Evolutionary conservation across 2,329 filamentous ascomycete species (phyloP), one percentile per base, ranked within the genome.

Genomic region (Pyricularia sp.): DNA sequence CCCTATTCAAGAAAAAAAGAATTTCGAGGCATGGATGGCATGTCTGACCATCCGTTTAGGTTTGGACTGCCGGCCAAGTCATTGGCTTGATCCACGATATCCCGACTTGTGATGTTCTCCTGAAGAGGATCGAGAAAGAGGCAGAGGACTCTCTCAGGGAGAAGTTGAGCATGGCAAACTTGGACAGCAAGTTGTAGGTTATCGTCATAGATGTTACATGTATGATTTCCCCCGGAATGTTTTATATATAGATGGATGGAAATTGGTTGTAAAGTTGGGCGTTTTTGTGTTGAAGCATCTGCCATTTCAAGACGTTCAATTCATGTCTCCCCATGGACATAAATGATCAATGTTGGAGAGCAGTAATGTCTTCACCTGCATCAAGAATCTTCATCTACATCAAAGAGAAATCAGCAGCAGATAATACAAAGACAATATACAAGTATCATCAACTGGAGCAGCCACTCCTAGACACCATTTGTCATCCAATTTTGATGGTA

Each of bases 21-120:
- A 23, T 30, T 1, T 28, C 26, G 14, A 6, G 2, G n/a, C 6
- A 28, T 28, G 25, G 5, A 26, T 30, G 17, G 26, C 59, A 20
- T 26, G 3, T 9, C 59, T 28, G 17, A 63, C 20, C 12, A 61
- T n/a, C 14, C 26, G 3, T 30, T 2, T 30, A 94, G 91, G 92
- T 97, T 58, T 99, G 95, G 95, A 98, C 95, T 25, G 93, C 94
- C 10, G 95, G 95, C 12, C 94, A 97, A 78, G 94, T 98, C 73
- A 97, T 99, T 72, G 92, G 92, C 6, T 78, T 95, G 69, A 95
- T 95, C 71, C 88, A 94, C 73, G 92, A 95, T 74, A 92, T 94
- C 68, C 91, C 91, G 10, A 92, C 90, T 0, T 94, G 92, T 75
- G 85, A 85, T 65, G 88, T 81, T 0, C 81, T 95, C 30, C 81